Conservation (phyloP, 441 rosid genomes). For the Populus tomentosa region DNA sequence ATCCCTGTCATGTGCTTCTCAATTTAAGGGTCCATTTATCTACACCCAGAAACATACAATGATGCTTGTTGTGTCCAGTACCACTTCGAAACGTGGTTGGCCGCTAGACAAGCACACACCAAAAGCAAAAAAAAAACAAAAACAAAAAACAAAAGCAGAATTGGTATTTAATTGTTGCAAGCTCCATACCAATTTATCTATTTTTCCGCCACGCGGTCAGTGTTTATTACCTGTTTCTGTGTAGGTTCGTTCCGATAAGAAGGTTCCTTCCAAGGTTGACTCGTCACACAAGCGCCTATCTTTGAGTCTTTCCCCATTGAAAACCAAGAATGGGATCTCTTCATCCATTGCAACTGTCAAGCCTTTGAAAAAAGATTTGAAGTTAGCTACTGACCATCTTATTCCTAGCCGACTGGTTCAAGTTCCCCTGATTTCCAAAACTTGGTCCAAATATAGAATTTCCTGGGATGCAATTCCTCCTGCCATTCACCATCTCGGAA, state of each 20-base stretch:
- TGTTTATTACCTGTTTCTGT: neutral
- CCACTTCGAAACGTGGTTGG: no score
- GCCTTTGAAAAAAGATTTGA: constrained; percentile 23
- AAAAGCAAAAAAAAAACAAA: no score
- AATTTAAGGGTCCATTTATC: neutral
- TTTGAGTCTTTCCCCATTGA: constrained; percentile 25
- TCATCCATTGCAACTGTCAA: constrained; percentile 18
- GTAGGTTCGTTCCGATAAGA: constrained; percentile 27
- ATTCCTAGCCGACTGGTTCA: constrained; percentile 21
- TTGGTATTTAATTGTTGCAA: no score
- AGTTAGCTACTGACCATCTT: constrained; percentile 17
- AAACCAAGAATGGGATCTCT: constrained; percentile 15
- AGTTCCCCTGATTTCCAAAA: constrained; percentile 27
- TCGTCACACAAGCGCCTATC: constrained; percentile 21
- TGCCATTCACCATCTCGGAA: constrained; percentile 33
- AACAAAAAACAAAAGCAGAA: no score
- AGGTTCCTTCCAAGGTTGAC: constrained; percentile 26
- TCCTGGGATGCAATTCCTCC: constrained; percentile 33
- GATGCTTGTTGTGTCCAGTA: no score
- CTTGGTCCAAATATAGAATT: constrained; percentile 32
- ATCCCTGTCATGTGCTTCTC: neutral
- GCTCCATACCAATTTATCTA: neutral
- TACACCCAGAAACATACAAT: no score
- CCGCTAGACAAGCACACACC: no score
- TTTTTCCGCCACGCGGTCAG: neutral